Base-by-base conservation (phyloP, 139 green algal genomes). In the Volvox reticuliferus region DNA sequence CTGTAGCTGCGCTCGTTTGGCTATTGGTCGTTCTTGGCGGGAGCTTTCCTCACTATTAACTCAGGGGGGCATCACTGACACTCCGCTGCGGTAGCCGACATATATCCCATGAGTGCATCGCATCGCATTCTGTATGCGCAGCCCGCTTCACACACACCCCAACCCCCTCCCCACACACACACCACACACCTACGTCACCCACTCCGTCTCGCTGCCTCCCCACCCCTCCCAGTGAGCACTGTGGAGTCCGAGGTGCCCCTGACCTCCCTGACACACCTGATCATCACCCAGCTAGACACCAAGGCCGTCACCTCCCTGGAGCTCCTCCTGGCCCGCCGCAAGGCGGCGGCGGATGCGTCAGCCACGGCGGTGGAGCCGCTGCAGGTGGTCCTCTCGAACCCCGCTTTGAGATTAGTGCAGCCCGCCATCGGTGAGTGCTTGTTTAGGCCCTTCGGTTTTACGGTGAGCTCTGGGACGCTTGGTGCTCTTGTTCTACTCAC, bases 211-310 rank as follows among this genome's bases (percentile, higher is more conserved):
- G 1, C 22, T 24, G 12, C 82, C 82, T 32, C 19, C n/a, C 81
- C 28, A 61, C 9, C 30, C 35, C 24, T 65, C 91, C 76, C 95
- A 97, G 93, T 96, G 28, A n/a, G 73, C n/a, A 75, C 86, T 0
- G 77, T 98, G 88, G 61, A 77, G 19, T 26, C 55, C 16, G 63
- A 89, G 71, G 50, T 93, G 13, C 50, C 82, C 0, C 82, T 95
- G 30, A 36, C 82, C 17, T 80, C 65, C 19, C 86, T 98, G 33
- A 94, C 89, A 32, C 92, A 97, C 89, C 26, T 99, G 30, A 82
- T 99, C 77, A 93, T 99, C 35, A 98, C 96, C 6, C 97, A 99
- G 68, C 81, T 99, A 76, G 97, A 94, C 68, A 97, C 98, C 68
- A 98, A 99, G 78, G 26, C 79, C 36, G 90, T 99, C 55, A 88